Conservation (phyloP, 768 basidiomycete species). For the Naematelia encephala region DNA sequence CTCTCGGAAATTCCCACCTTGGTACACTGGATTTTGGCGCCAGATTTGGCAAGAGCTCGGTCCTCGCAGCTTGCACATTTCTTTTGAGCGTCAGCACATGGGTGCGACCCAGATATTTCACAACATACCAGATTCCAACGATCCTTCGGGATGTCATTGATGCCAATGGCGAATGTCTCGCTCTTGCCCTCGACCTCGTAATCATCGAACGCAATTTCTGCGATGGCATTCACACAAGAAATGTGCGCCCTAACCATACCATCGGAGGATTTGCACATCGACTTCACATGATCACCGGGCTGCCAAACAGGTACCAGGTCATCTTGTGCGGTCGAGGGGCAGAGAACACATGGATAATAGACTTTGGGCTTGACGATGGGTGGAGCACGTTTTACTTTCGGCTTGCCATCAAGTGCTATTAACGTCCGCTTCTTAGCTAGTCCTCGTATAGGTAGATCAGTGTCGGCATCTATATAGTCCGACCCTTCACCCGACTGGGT, state of each 20-base stretch:
- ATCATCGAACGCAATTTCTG: constrained; percentile 82
- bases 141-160: constrained; percentile 81
- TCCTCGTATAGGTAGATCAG: constrained; percentile 17
- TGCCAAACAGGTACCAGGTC: constrained; percentile 35
- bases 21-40: constrained; percentile 71
- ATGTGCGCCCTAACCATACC: constrained; percentile 71
- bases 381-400: neutral
- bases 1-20: constrained; percentile 53
- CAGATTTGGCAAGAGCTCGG: constrained; percentile 49
- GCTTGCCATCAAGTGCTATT: neutral
- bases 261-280: constrained; percentile 56
- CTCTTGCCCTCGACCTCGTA: constrained; percentile 47
- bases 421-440: constrained; percentile 3
- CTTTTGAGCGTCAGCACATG: constrained; percentile 54
- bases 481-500: neutral
- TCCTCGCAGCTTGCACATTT: constrained; percentile 88
- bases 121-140: constrained; percentile 81
- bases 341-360: constrained; percentile 44
- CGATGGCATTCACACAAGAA: constrained; percentile 72
- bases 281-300: constrained; percentile 54
- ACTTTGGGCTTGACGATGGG: constrained; percentile 3
- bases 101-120: neutral
- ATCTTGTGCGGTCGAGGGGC: constrained; percentile 25
- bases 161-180: constrained; percentile 65
- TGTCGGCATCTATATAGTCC: constrained; percentile 2